Percentiles rank a stretch among this genome's conserved stretches.
phyloP scores from a whole-genome alignment of 129 eudicot species.

The Gnaphalium uliginosum region DNA sequence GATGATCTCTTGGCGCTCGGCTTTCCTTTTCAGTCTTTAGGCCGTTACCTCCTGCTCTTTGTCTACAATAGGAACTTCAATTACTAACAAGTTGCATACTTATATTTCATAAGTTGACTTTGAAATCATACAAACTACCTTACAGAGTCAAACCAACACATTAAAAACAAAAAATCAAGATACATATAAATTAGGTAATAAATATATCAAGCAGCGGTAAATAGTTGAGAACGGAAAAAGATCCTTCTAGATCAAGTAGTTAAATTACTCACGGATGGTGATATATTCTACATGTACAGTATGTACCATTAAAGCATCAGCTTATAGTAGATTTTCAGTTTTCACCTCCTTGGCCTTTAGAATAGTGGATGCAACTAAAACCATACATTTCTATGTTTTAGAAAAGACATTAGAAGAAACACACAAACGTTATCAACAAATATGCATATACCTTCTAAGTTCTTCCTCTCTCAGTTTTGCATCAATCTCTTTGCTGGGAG shows the following conservation, averaged over 20 bases:
- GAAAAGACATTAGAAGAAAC: background rate
- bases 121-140: background rate
- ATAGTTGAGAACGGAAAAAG: too few species aligned
- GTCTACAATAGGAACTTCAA: slow-evolving; percentile 37
- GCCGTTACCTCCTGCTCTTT: slow-evolving; percentile 51
- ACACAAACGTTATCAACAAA: background rate
- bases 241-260: too few species aligned
- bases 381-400: background rate
- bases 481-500: slow-evolving; percentile 95
- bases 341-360: background rate
- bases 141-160: background rate
- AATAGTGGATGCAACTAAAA: background rate
- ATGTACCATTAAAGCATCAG: background rate
- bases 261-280: too few species aligned
- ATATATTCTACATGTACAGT: background rate
- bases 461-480: slow-evolving; percentile 78
- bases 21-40: slow-evolving; percentile 43
- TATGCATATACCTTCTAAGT: slow-evolving; percentile 51
- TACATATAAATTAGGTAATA: too few species aligned
- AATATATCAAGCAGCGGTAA: too few species aligned
- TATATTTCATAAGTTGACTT: background rate
- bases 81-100: background rate
- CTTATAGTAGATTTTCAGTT: background rate
- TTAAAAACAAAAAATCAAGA: too few species aligned
- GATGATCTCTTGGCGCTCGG: slow-evolving; percentile 47